Conservation (phyloP, 192 early-diverging fungal species). For the Rhizophagus prolifer region DNA sequence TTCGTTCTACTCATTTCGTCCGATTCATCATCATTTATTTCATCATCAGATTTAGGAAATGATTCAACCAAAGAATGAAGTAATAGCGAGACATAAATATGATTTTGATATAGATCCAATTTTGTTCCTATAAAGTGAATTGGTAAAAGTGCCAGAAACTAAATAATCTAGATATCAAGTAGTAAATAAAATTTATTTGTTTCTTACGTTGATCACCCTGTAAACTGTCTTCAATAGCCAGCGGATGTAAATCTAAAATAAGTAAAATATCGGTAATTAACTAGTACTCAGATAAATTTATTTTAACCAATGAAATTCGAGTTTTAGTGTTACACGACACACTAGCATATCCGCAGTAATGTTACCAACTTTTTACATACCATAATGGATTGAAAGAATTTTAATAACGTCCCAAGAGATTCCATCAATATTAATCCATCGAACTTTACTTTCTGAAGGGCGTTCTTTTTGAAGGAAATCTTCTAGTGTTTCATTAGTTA, state of each 20-base stretch:
- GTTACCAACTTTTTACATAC: constrained; percentile 7
- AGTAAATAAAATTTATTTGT: neutral
- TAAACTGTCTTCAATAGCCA: constrained; percentile 37
- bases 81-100: constrained; percentile 32
- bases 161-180: neutral
- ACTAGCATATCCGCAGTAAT: too few relatives aligned
- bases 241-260: constrained; percentile 37
- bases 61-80: constrained; percentile 16
- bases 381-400: constrained; percentile 36
- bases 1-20: neutral
- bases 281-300: neutral
- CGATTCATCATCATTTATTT: neutral
- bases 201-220: constrained; percentile 14
- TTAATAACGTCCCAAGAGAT: constrained; percentile 50
- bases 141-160: neutral
- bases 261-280: neutral
- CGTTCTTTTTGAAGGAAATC: constrained; percentile 23
- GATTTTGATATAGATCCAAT: constrained; percentile 29
- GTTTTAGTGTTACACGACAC: too few relatives aligned
- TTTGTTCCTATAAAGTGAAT: constrained; percentile 21
- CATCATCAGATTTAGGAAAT: neutral
- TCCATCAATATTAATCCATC: constrained; percentile 57
- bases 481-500: neutral
- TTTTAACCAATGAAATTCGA: too few relatives aligned
- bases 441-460: constrained; percentile 41